Conservation (phyloP, 495 filamentous ascomycete species). For the Aspergillus affinis region DNA sequence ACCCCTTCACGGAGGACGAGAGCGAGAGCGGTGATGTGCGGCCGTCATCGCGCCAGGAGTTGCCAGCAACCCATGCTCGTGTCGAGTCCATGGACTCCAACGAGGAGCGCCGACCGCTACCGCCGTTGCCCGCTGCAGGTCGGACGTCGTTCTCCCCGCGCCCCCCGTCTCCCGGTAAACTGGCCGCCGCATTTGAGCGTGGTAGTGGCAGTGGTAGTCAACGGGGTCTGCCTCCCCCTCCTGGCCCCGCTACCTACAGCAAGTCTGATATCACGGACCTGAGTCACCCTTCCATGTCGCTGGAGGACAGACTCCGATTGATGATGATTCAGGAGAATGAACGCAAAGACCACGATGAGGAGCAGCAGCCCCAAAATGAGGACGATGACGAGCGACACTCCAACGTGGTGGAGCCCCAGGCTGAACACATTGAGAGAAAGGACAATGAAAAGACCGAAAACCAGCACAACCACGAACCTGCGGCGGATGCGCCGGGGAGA, state of each 20-base stretch:
- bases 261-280: conserved; percentile 72
- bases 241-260: conserved; percentile 58
- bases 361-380: neutral
- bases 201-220: conserved; percentile 49
- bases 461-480: conserved; percentile 20
- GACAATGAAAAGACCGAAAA: neutral
- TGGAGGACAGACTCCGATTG: conserved; percentile 77
- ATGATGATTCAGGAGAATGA: conserved; percentile 74
- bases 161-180: conserved; percentile 45
- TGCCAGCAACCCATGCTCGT: conserved; percentile 40
- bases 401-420: neutral
- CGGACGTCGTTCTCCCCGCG: conserved; percentile 36
- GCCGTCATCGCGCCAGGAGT: conserved; percentile 39
- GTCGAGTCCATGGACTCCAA: conserved; percentile 70
- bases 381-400: neutral
- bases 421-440: neutral
- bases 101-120: conserved; percentile 70
- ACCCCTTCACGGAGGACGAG: conserved; percentile 66
- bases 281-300: conserved; percentile 65
- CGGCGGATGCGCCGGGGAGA: conserved; percentile 15
- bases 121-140: conserved; percentile 63
- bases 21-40: conserved; percentile 56
- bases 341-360: conserved; percentile 10
- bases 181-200: conserved; percentile 65
- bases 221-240: conserved; percentile 64